Conservation (phyloP, 805 yeast species). For the Suhomyces xylopsoci region DNA sequence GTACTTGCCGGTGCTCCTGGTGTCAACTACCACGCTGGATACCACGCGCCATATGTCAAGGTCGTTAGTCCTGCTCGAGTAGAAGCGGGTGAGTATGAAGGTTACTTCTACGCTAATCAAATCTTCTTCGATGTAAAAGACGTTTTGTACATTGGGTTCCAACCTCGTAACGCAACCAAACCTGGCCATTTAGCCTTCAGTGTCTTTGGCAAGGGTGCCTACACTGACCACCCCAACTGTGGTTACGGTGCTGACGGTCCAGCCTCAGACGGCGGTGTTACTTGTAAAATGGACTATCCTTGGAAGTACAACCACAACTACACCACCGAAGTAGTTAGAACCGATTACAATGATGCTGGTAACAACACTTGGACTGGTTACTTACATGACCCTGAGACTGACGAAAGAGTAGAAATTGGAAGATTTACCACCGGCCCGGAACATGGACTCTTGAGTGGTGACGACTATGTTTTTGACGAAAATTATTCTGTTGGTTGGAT, state of each 20-base stretch:
- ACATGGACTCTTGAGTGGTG: not conserved
- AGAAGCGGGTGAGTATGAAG: not conserved
- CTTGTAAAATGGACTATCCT: constrained; percentile 3
- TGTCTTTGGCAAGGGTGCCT: constrained; percentile 4
- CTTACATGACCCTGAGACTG: constrained; percentile 1
- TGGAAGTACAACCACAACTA: constrained; percentile 5
- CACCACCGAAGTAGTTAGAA: constrained; percentile 1
- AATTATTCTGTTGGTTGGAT: not conserved
- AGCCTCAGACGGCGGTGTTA: constrained; percentile 1
- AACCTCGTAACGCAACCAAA: not conserved
- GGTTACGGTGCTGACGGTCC: constrained; percentile 7
- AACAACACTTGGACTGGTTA: not conserved
- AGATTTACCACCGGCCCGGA: not conserved
- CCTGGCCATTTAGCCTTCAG: constrained; percentile 5
- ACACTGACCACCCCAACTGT: constrained; percentile 5
- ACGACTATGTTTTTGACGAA: not conserved
- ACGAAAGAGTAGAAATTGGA: not conserved
- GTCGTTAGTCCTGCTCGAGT: not conserved
- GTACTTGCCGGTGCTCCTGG: not conserved
- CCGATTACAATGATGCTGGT: not conserved
- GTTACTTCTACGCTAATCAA: not conserved
- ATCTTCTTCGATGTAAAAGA: not conserved
- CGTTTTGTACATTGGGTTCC: constrained; percentile 3
- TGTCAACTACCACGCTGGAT: not conserved
- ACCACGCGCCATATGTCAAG: not conserved